A percentile compares a stretch with the other conserved stretches of the same genome.
These are phyloP conservation scores for Ottelia alismoides DNA, from an alignment of 106 monocot species.

Conservation along the genomic window DNA sequence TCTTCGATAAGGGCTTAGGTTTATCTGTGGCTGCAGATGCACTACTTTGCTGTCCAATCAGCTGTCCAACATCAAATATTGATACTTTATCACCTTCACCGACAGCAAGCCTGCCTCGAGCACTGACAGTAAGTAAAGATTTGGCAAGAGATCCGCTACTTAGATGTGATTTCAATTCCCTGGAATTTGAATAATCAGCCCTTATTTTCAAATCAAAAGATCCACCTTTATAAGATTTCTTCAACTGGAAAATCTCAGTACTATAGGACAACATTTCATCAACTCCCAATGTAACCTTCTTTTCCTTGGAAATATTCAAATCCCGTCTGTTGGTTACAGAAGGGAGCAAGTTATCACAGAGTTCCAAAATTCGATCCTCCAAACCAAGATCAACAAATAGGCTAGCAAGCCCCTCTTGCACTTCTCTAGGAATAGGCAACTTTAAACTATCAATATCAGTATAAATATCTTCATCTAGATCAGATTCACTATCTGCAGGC, in stretches of 20 bases:
- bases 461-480: constrained; percentile 74
- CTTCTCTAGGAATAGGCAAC: constrained; percentile 50
- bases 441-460: constrained; percentile 49
- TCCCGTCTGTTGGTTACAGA: constrained; percentile 35
- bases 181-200: constrained; percentile 89
- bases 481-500: constrained; percentile 67
- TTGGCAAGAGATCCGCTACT: constrained; percentile 66
- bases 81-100: constrained; percentile 96
- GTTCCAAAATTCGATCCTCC: constrained; percentile 45
- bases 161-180: constrained; percentile 77
- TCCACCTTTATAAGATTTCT: constrained; percentile 89
- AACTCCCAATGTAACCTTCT: constrained; percentile 49
- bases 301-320: constrained; percentile 59
- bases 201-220: constrained; percentile 92
- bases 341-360: constrained; percentile 70
- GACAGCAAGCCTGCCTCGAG: constrained; percentile 83
- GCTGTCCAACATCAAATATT: constrained; percentile 90
- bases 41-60: constrained; percentile 70
- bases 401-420: constrained; percentile 39
- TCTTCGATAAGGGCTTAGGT: constrained; percentile 82
- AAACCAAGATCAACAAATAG: constrained; percentile 49
- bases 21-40: constrained; percentile 76
- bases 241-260: constrained; percentile 65
- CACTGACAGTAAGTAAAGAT: constrained; percentile 68
- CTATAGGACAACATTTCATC: constrained; percentile 45